Conservation (phyloP, 2,329 filamentous ascomycete genomes). For the Penicillium sp. region DNA sequence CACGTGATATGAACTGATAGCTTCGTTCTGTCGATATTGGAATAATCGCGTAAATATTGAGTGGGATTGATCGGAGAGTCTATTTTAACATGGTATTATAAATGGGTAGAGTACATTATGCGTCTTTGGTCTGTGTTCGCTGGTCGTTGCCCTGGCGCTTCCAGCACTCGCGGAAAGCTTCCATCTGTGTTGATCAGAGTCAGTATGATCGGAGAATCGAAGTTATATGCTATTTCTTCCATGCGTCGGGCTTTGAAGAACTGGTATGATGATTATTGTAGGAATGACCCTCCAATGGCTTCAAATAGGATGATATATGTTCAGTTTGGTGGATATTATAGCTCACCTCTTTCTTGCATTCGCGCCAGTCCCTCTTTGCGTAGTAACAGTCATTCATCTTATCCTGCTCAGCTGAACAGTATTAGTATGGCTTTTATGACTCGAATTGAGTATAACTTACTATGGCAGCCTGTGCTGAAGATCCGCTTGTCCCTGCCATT, state of each 20-base stretch:
- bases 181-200: constrained; percentile 62
- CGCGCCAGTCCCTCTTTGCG: constrained; percentile 93
- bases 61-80: neutral
- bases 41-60: neutral
- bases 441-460: constrained; percentile 48
- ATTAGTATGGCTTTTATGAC: constrained; percentile 5
- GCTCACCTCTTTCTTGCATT: constrained; percentile 81
- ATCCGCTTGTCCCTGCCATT: constrained; percentile 86
- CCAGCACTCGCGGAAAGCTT: constrained; percentile 86
- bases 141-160: constrained; percentile 82
- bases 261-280: no score
- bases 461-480: constrained; percentile 90
- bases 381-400: constrained; percentile 95
- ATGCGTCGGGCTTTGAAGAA: neutral
- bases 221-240: no score
- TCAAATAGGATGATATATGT: neutral
- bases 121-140: constrained; percentile 74
- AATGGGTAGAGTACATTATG: constrained; percentile 29
- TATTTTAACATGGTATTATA: neutral
- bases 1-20: constrained; percentile 21
- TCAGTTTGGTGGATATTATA: constrained; percentile 10
- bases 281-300: neutral
- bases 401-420: constrained; percentile 69
- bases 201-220: neutral
- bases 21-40: neutral